Conservation (phyloP, 148 eudicot species). For the Heliamphora exappendiculata region DNA sequence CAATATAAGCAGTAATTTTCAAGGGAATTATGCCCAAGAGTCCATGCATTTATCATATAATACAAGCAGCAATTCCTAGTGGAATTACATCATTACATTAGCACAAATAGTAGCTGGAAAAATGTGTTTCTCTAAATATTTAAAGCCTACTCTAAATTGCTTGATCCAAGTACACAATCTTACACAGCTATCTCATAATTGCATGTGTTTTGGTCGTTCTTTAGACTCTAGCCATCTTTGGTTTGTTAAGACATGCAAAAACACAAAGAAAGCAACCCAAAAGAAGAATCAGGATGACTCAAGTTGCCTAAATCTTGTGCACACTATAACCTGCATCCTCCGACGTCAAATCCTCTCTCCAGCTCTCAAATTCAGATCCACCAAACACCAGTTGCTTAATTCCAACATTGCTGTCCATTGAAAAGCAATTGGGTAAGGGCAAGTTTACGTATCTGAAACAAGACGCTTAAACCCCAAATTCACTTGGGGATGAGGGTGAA, state of each 20-base stretch:
- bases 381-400: slow-evolving; percentile 90
- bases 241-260: neutral
- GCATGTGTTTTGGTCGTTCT: neutral
- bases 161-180: neutral
- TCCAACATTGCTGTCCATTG: slow-evolving; percentile 57
- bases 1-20: neutral
- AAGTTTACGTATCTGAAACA: neutral
- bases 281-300: no score
- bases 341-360: slow-evolving; percentile 60
- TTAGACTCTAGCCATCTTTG: neutral
- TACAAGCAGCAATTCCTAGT: no score
- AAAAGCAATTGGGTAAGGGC: neutral
- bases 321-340: slow-evolving; percentile 68
- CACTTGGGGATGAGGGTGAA: no score
- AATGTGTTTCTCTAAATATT: neutral
- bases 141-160: neutral
- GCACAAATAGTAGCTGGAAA: neutral
- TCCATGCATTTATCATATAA: no score
- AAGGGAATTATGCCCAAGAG: no score
- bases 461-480: neutral
- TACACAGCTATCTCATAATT: neutral
- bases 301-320: slow-evolving; percentile 57
- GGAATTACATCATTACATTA: no score
- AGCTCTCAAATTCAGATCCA: slow-evolving; percentile 69
- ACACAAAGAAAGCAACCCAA: neutral